Conservation (phyloP, 805 yeast genomes). For the Candida wancherniae region DNA sequence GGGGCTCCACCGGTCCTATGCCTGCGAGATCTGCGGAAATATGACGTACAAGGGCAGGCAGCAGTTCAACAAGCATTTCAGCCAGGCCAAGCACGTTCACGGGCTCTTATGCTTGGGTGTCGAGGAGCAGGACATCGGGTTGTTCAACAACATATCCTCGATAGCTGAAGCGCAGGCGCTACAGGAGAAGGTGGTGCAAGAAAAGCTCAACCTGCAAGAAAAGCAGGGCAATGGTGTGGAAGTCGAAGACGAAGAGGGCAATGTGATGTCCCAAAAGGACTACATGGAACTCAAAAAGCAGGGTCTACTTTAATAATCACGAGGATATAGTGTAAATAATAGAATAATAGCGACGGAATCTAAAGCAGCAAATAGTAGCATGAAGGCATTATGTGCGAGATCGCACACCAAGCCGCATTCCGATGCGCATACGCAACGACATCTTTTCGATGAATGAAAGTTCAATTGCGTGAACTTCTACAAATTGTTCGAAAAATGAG, state of each 20-base stretch:
- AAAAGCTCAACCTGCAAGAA: conserved; percentile 32
- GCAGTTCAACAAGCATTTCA: conserved; percentile 70
- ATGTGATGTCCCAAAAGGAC: conserved; percentile 80
- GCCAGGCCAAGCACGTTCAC: conserved; percentile 60
- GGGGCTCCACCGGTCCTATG: conserved; percentile 68
- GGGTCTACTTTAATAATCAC: conserved; percentile 62
- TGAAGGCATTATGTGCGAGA: too few species aligned
- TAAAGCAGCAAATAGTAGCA: too few species aligned
- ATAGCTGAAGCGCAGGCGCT: conserved; percentile 66
- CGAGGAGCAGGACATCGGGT: conserved; percentile 34
- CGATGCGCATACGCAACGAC: too few species aligned
- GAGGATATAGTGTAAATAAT: too few species aligned
- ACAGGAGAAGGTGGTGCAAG: conserved; percentile 43
- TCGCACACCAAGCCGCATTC: too few species aligned
- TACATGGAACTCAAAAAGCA: conserved; percentile 84
- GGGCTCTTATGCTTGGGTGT: conserved; percentile 78
- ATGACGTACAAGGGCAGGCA: conserved; percentile 66
- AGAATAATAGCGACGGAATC: too few species aligned
- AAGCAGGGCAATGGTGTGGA: conserved; percentile 58
- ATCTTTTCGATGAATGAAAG: too few species aligned
- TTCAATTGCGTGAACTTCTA: too few species aligned
- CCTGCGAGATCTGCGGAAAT: conserved; percentile 87
- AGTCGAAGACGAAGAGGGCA: conserved; percentile 90
- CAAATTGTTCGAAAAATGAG: too few species aligned
- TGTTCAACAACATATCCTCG: conserved; percentile 59